Base-by-base conservation (phyloP, 2,329 filamentous ascomycete genomes). In the Cercospora citrullina region DNA sequence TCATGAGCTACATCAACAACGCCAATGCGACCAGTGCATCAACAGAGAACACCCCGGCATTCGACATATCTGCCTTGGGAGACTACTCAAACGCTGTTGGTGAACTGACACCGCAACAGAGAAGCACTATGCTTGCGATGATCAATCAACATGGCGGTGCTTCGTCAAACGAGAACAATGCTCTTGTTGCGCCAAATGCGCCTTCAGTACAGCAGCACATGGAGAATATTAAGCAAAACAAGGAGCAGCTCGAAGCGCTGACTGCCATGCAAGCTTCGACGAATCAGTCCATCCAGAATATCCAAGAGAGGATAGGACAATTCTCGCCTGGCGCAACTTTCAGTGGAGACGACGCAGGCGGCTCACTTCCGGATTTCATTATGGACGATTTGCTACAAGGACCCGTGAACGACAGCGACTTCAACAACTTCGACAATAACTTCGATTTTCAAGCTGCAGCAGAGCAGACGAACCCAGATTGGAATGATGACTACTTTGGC, bases 221-320 rank as follows among this genome's bases (percentile, higher is more conserved):
- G 21, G 84, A 87, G 61, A 85, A 89, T 45, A 86, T 95, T 69
- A 87, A 85, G 57, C 87, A 87, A 68, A 94, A 90, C 4, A 86
- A 90, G 69, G 84, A 90, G 14, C 91, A 96, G 70, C 86, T 97
- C 30, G 91, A 95, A 62, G 86, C 91, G 31, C 84, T 98, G 2
- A 88, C 92, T 70, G 90, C 89, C 53, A 84, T 97, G 74, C 92
- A 96, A 76, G 62, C 62, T 10, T 64, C 62, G 7, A 64, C 51
- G 31, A 64, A 64, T 36, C 48, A 64, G 33, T 58, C 48, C 3
- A 64, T 64, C 21, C 87, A 88, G 26, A 89, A 94, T 68, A 93
- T 97, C 75, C 89, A 91, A 68, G 86, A 70, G 30, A 51, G 61
- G 21, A 62, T 70, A 26, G 68, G 66, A 21, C 63, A 61, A 18